These are phyloP conservation scores for Chlorella sorokiniana DNA, from an alignment of 139 green algal genomes.

Conservation along the genomic window DNA sequence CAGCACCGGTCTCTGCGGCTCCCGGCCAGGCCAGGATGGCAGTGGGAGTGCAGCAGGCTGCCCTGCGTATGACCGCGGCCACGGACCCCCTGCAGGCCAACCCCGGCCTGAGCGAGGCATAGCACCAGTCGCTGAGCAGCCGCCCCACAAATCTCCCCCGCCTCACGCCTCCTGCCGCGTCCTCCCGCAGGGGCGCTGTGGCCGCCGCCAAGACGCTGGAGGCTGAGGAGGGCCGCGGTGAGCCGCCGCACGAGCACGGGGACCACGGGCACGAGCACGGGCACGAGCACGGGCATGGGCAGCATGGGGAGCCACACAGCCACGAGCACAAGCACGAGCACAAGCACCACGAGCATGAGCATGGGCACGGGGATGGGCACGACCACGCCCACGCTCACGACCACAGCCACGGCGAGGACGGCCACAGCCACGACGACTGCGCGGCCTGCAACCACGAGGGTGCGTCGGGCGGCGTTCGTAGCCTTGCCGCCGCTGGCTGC, in stretches of 20 bases:
- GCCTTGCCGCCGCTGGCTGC: too few relatives aligned
- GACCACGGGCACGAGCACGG: slow-evolving; percentile 7
- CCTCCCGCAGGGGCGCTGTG: slow-evolving; percentile 63
- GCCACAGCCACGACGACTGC: slow-evolving; percentile 51
- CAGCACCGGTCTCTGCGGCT: too few relatives aligned
- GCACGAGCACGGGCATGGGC: slow-evolving; percentile 38
- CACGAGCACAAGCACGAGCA: slow-evolving; percentile 44
- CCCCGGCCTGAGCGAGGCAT: too few relatives aligned
- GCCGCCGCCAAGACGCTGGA: slow-evolving; percentile 60
- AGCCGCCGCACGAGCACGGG: slow-evolving; percentile 28
- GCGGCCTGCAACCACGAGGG: slow-evolving; percentile 28
- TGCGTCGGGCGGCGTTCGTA: neutral
- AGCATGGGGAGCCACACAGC: slow-evolving; percentile 14
- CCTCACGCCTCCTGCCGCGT: neutral
- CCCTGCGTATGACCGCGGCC: too few relatives aligned
- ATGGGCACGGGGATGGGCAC: slow-evolving; percentile 34
- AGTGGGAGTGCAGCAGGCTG: too few relatives aligned
- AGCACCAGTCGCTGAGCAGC: too few relatives aligned
- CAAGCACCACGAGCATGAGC: slow-evolving; percentile 50
- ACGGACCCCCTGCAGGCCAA: too few relatives aligned
- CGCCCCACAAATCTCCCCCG: too few relatives aligned
- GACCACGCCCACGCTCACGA: slow-evolving; percentile 7
- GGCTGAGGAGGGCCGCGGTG: neutral
- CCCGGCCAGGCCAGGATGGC: too few relatives aligned
- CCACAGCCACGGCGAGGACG: slow-evolving; percentile 39